Base-by-base conservation (phyloP, 2,329 filamentous ascomycete species). In the Xylaria multiplex region DNA sequence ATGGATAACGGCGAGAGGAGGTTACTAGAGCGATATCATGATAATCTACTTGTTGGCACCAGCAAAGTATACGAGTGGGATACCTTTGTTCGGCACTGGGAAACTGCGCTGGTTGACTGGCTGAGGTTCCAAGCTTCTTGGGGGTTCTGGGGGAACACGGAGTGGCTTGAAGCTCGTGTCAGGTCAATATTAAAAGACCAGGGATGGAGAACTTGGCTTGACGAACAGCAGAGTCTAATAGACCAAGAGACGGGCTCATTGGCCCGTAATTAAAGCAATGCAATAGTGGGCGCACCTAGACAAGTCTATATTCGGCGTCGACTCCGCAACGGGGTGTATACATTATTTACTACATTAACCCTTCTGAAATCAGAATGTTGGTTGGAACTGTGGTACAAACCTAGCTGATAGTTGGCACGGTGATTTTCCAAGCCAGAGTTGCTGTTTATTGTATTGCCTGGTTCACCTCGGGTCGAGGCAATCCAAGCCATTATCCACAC, bases 61-160 rank as follows among this genome's bases (percentile, higher is more conserved):
- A 74, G 68, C 8, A 77, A 74, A 43, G 70, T 75, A 1, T 91
- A 91, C 61, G 77, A 80, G 0, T 90, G 86, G 85, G 77, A 82
- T 0, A 72, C 78, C 0, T 85, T 91, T 16, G 73, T 83, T 5
- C 76, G 83, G 22, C 88, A 91, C 70, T 91, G 89, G 88, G 88
- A 91, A 74, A 84, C 83, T 3, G 89, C 89, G 0, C 75, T 91
- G 3, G 88, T 91, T 0, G 89, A 91, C 72, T 91, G 89, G 89
- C 82, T 88, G 65, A 75, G 86, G 6, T 88, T 88, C 59, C 85
- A 88, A 74, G 85, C 85, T 0, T 86, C 84, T 0, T 88, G 86
- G 86, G 86, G 86, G 0, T 88, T 87, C 65, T 88, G 86, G 86
- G 86, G 86, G 0, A 88, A 88, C 43, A 86, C 83, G 0, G 80